phyloP scores from a whole-genome alignment of 768 basidiomycete species.

The Antrodiella citrinella region DNA sequence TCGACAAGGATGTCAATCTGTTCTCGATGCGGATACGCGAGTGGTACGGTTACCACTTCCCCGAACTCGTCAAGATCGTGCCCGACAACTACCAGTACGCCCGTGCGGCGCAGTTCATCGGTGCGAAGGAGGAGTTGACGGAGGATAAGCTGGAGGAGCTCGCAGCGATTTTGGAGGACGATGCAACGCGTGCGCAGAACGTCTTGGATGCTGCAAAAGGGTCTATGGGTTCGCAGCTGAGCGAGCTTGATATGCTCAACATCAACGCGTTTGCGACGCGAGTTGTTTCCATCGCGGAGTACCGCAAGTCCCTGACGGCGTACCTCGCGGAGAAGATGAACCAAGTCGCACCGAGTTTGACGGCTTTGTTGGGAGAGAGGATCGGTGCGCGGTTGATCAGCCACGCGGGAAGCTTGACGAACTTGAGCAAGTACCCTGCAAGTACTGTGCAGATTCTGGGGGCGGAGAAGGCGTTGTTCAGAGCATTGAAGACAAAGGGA shows the following conservation, averaged over 20 bases:
- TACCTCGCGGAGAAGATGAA: constrained; percentile 98
- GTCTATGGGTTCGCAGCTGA: constrained; percentile 89
- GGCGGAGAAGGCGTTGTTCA: constrained; percentile 96
- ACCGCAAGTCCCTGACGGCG: constrained; percentile 81
- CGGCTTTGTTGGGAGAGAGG: constrained; percentile 84
- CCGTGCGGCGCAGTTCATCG: constrained; percentile 75
- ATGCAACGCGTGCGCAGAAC: constrained; percentile 82
- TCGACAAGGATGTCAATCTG: constrained; percentile 98
- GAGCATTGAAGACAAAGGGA: constrained; percentile 96
- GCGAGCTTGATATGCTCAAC: constrained; percentile 93
- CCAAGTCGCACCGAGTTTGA: constrained; percentile 88
- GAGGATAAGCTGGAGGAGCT: constrained; percentile 80
- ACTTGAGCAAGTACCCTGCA: constrained; percentile 96
- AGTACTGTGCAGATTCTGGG: constrained; percentile 97
- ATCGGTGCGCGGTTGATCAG: constrained; percentile 90
- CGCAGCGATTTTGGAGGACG: constrained; percentile 73
- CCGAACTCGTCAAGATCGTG: constrained; percentile 88
- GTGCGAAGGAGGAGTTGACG: constrained; percentile 73
- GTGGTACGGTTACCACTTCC: constrained; percentile 99
- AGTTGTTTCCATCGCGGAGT: constrained; percentile 87
- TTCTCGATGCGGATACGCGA: constrained; percentile 98
- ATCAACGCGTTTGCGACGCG: constrained; percentile 86
- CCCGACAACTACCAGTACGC: constrained; percentile 95
- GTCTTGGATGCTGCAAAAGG: constrained; percentile 90
- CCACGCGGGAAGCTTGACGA: constrained; percentile 94